Conservation (phyloP, 176 grass and related monocot genomes). For the Thinopyrum elongatum region DNA sequence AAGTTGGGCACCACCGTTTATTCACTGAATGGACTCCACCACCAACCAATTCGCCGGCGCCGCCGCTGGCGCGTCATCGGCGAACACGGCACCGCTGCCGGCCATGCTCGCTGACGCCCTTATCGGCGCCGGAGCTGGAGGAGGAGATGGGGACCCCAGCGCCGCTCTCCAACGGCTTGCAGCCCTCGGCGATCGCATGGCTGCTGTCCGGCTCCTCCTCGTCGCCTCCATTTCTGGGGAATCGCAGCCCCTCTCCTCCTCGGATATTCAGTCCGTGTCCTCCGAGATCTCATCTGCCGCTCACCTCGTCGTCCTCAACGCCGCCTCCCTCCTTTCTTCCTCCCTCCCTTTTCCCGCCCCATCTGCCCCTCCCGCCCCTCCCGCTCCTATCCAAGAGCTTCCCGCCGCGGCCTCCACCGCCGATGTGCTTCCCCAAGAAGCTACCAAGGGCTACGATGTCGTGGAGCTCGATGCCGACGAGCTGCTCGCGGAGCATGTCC, state of each 20-base stretch:
- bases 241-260: slow-evolving; percentile 28
- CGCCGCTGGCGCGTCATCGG: not conserved
- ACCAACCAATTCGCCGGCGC: slow-evolving; percentile 9
- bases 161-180: slow-evolving; percentile 30
- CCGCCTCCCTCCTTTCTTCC: slow-evolving; percentile 72
- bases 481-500: slow-evolving; percentile 85
- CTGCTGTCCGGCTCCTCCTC: slow-evolving; percentile 39
- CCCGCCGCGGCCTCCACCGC: not conserved
- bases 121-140: not conserved
- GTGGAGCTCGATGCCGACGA: slow-evolving; percentile 83
- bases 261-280: slow-evolving; percentile 65
- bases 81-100: not conserved
- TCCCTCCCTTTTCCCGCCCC: slow-evolving; percentile 29
- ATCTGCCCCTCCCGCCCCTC: not conserved
- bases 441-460: slow-evolving; percentile 55
- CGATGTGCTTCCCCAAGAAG: slow-evolving; percentile 24
- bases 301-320: slow-evolving; percentile 76
- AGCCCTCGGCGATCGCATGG: slow-evolving; percentile 46
- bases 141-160: slow-evolving; percentile 29
- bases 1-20: slow-evolving; percentile 8
- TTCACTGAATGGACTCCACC: slow-evolving; percentile 26
- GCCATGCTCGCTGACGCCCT: not conserved
- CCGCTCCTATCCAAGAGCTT: slow-evolving; percentile 29
- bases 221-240: slow-evolving; percentile 43
- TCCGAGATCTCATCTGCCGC: slow-evolving; percentile 78